These are phyloP conservation scores for Prinsepia uniflora DNA, from an alignment of 306 rosid species.

Conservation along the genomic window DNA sequence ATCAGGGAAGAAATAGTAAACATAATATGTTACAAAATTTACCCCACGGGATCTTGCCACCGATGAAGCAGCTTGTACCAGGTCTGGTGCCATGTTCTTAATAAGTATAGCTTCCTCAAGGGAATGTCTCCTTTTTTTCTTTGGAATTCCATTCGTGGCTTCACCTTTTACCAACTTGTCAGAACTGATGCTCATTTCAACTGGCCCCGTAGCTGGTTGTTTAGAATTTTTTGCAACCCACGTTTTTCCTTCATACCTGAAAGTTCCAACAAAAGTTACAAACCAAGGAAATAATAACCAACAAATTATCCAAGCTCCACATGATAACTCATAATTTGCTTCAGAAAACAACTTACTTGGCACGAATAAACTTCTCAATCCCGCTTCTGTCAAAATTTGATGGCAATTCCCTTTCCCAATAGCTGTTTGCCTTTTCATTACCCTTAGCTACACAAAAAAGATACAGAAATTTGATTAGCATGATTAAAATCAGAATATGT, in stretches of 20 bases:
- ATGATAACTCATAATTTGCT: constrained; percentile 25
- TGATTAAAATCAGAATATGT: constrained; percentile 11
- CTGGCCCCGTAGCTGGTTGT: constrained; percentile 30
- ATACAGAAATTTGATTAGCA: constrained; percentile 18
- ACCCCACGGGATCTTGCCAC: constrained; percentile 44
- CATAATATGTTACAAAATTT: constrained; percentile 23
- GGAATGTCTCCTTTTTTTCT: constrained; percentile 53
- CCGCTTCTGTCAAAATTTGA: constrained; percentile 45
- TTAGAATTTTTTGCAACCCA: constrained; percentile 49
- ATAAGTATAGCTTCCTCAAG: constrained; percentile 71
- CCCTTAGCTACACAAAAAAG: constrained; percentile 52
- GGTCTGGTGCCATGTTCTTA: constrained; percentile 30
- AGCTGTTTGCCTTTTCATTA: constrained; percentile 59
- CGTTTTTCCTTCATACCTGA: constrained; percentile 66
- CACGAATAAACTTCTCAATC: constrained; percentile 51
- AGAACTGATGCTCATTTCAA: constrained; percentile 28
- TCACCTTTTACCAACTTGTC: constrained; percentile 26
- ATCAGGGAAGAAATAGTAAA: background rate
- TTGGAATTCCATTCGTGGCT: constrained; percentile 31
- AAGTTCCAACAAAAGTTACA: constrained; percentile 30
- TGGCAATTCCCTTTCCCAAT: constrained; percentile 78
- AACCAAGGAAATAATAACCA: constrained; percentile 11
- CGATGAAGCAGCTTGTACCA: constrained; percentile 29
- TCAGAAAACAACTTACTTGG: constrained; percentile 52
- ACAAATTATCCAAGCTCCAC: constrained; percentile 18